Evolutionary conservation across 129 eudicot species (phyloP), one percentile per base, ranked within the genome.

Genomic region (Glebionis coronaria): DNA sequence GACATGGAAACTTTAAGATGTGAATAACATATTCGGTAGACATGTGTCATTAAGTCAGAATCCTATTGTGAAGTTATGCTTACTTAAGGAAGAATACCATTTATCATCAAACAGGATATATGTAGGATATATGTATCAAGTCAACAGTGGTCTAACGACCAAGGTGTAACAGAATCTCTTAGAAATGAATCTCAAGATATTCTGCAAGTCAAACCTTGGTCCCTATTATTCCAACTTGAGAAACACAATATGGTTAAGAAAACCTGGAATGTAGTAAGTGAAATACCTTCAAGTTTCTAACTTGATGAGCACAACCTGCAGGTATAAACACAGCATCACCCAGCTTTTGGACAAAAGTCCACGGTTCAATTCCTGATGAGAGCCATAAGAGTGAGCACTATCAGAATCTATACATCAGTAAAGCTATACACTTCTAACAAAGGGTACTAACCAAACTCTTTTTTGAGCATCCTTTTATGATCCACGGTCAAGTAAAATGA

Each of bases 381-480:
- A 47, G 54, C 53, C 51, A 31, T 47, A 53, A 67, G 31, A 28
- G 40, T 12, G 29, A 23, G 15, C 63, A 75, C 45, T 50, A 15
- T 51, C 40, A 60, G 40, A 67, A 61, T 28, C 38, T 14, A 4
- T 20, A 35, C 53, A 28, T 50, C 46, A 51, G 40, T 67, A 21
- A 49, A 46, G 59, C 60, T 28, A 59, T 60, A 42, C 23, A 12
- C 12, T 11, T 18, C n/a, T 58, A 47, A 44, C 23, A 31, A 12
- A 61, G 63, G 31, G 55, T 27, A 73, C 85, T 74, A 44, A 79
- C 95, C 95, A 69, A 52, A 87, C 68, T 87, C 95, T 61, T 81
- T 78, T 75, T 79, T 87, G 49, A 87, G 95, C 82, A 42, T 87
- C 76, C 74, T 63, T 77, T 84, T 87, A 67, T 87, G 95, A 16